Percentiles rank a stretch among this genome's conserved stretches.
These are phyloP conservation scores for Beauveria medogensis DNA, from an alignment of 2,329 filamentous ascomycete genomes.

Conservation along the genomic window DNA sequence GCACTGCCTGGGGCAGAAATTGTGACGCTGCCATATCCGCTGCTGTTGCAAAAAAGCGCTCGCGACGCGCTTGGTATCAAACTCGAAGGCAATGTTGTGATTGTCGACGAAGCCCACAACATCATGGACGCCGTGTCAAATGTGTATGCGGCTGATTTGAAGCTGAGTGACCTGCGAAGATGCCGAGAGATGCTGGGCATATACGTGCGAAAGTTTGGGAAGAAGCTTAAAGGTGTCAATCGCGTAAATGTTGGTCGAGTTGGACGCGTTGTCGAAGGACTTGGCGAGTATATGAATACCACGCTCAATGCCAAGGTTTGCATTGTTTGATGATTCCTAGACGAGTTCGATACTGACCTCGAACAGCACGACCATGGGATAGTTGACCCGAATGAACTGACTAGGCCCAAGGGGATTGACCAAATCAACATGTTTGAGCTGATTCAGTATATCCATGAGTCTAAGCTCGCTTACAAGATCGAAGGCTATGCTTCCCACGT, in stretches of 20 bases:
- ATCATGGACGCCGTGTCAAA: slow-evolving; percentile 89
- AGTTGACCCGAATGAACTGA: slow-evolving; percentile 62
- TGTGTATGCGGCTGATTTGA: slow-evolving; percentile 74
- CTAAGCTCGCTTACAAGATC: slow-evolving; percentile 88
- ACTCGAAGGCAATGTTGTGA: slow-evolving; percentile 80
- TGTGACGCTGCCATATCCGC: slow-evolving; percentile 83
- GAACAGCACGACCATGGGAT: slow-evolving; percentile 49
- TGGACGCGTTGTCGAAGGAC: slow-evolving; percentile 71
- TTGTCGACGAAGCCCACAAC: slow-evolving; percentile 96
- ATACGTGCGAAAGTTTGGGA: slow-evolving; percentile 83
- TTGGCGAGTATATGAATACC: slow-evolving; percentile 59
- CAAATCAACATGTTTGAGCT: slow-evolving; percentile 93
- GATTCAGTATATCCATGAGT: slow-evolving; percentile 79
- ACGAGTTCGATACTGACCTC: background rate
- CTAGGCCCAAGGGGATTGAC: slow-evolving; percentile 79
- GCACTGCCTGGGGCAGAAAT: slow-evolving; percentile 82
- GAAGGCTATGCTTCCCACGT: slow-evolving; percentile 72
- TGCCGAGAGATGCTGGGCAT: slow-evolving; percentile 68
- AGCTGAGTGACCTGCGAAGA: slow-evolving; percentile 61
- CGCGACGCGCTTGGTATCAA: slow-evolving; percentile 82
- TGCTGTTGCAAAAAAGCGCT: slow-evolving; percentile 79
- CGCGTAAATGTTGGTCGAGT: slow-evolving; percentile 85
- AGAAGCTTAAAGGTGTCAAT: slow-evolving; percentile 82
- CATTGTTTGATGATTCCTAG: background rate
- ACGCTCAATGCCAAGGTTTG: slow-evolving; percentile 42